Base-by-base conservation (phyloP, 2,329 filamentous ascomycete species). In the Trichothecium sympodiale region DNA sequence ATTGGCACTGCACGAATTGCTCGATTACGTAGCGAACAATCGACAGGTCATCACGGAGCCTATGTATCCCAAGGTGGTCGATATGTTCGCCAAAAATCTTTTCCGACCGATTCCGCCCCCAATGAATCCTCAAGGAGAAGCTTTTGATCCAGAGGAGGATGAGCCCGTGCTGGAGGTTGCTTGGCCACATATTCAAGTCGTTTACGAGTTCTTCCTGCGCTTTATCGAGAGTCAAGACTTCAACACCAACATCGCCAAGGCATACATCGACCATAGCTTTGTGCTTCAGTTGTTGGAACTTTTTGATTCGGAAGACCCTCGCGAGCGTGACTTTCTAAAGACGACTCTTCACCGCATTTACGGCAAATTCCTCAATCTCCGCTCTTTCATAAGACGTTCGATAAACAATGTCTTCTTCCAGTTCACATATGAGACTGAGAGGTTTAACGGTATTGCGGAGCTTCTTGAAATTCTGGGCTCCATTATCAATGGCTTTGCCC, bases 381-480 rank as follows among this genome's bases (percentile, higher is more conserved):
- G 91, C 41, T 96, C 91, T 20, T 98, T 94, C 60, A 98, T 98
- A 54, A 77, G 91, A 54, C 79, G 91, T 50, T 98, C 91, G 38
- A 98, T 98, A 72, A 98, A 98, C 75, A 96, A 98, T 53, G 91
- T 98, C 50, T 98, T 98, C 66, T 98, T 98, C 72, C 91, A 98
- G 56, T 98, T 98, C 60, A 88, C 87, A 41, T 98, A 98, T 57
- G 91, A 98, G 62, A 98, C 91, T 4, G 91, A 98, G 61, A 77
- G 91, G 40, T 96, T 98, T 67, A 98, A 98, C 51, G 91, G 91
- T 36, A 95, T 98, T 52, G 91, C 91, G 3, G 91, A 98, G 59
- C 69, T 98, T 20, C 71, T 98, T 26, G 91, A 98, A 57, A 98
- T 98, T 46, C 68, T 98, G 35, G 91, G 91, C 20, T 96, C 91